Evolutionary conservation across 306 rosid species (phyloP), one percentile per base, ranked within the genome.

Genomic region (Cucumis hystrix): DNA sequence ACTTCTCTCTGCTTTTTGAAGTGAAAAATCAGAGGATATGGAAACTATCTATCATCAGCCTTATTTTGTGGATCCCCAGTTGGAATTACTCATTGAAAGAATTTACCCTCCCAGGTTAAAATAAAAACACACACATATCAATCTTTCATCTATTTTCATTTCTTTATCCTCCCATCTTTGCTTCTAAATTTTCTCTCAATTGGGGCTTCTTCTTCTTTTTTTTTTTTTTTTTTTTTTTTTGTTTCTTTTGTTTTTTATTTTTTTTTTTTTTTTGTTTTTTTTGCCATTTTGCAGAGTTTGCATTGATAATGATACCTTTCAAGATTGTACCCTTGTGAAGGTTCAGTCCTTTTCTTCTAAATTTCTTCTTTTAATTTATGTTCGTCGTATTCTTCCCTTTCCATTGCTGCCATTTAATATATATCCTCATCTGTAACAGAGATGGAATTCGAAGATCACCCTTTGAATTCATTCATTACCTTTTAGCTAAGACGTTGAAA

Each of bases 101-200:
- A 89, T 95, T 76, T 78, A 92, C 77, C 98, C 99, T 59, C 98
- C 99, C 11, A 86, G 99, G 97, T 95, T 64, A 9, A 57, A 57
- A 8, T 16, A 14, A 64, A 64, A 33, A 33, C 37, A 33, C 37
- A 33, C 37, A 33, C 15, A 10, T 28, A 16, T 59, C 9, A 5
- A 21, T 11, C 17, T 52, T 14, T 76, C 69, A 51, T 7, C 13
- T 35, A 12, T 45, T 1, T 60, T 30, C 2, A 11, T 6, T 49
- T 2, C 35, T 49, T 70, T 6, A 70, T 5, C 13, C 13, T 13
- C 58, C 21, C 10, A 21, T 69, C 7, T 45, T 70, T 14, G 76
- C 41, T 70, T 45, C 5, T 70, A 47, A 70, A 28, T 28, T 14
- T 45, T 21, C 13, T 70, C 14, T 87, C 51, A 63, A 75, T 60